Conservation (phyloP, 352 stramenopile genomes). For the Phytophthora citrophthora region DNA sequence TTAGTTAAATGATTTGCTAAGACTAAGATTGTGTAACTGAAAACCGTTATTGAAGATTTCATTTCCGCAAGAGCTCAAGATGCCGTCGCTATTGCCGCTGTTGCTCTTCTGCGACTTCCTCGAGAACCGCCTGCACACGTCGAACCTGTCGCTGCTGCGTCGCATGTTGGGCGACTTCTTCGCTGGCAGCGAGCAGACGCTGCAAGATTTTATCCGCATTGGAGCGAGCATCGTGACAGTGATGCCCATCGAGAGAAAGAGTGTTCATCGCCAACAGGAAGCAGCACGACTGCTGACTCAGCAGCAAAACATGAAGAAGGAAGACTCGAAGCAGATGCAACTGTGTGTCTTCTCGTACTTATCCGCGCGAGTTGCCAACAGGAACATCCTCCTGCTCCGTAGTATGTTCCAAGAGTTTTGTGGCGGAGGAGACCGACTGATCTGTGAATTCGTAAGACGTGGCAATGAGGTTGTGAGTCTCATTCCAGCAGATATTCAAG, state of each 20-base stretch:
- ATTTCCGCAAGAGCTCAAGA: slow-evolving; percentile 1
- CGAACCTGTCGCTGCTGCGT: slow-evolving; percentile 35
- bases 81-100: slow-evolving; percentile 17
- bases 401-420: slow-evolving; percentile 39
- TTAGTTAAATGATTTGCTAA: too few species aligned
- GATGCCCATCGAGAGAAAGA: slow-evolving; percentile 27
- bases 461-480: slow-evolving; percentile 30
- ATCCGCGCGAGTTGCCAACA: slow-evolving; percentile 29
- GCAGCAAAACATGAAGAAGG: neutral
- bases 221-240: slow-evolving; percentile 39
- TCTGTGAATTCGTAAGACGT: slow-evolving; percentile 22
- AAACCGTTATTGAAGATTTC: neutral
- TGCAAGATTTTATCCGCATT: slow-evolving; percentile 43
- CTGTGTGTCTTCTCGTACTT: slow-evolving; percentile 29
- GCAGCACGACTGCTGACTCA: slow-evolving; percentile 25
- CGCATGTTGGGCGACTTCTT: slow-evolving; percentile 39
- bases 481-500: slow-evolving; percentile 26
- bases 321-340: neutral
- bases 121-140: slow-evolving; percentile 35
- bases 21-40: too few species aligned
- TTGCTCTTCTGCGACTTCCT: slow-evolving; percentile 45
- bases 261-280: slow-evolving; percentile 1
- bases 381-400: slow-evolving; percentile 37
- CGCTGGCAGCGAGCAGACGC: slow-evolving; percentile 30
- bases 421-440: slow-evolving; percentile 16